phyloP scores from a whole-genome alignment of 352 stramenopile genomes.

The Phytophthora podocarpi region DNA sequence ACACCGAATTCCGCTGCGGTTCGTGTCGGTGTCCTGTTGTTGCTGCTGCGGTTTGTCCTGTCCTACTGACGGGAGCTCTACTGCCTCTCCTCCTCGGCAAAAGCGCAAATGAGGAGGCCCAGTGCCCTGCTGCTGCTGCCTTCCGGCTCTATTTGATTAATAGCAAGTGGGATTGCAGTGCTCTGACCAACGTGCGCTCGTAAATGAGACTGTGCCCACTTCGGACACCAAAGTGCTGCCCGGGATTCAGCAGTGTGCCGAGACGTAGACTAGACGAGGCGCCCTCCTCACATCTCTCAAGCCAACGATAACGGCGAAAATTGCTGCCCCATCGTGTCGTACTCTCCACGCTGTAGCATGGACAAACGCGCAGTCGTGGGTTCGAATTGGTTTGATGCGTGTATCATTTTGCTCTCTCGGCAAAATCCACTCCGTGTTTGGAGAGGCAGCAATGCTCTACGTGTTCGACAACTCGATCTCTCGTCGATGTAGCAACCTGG shows the following conservation, averaged over 20 bases:
- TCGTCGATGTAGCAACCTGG: background rate
- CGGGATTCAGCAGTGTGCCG: no score
- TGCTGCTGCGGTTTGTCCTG: slow-evolving; percentile 24
- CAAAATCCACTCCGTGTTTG: slow-evolving; percentile 30
- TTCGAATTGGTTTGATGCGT: slow-evolving; percentile 8
- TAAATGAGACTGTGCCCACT: background rate
- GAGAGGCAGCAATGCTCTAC: no score
- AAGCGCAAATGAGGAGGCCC: slow-evolving; percentile 31
- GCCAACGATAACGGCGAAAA: slow-evolving; percentile 24
- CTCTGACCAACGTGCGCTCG: background rate
- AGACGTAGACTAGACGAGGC: slow-evolving; percentile 14
- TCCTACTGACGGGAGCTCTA: slow-evolving; percentile 15
- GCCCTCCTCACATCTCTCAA: slow-evolving; percentile 17
- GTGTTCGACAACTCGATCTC: slow-evolving; percentile 4
- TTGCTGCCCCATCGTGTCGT: slow-evolving; percentile 22
- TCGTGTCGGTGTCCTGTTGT: background rate
- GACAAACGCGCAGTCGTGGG: slow-evolving; percentile 14
- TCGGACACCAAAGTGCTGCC: slow-evolving; percentile 4
- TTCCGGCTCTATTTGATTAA: slow-evolving; percentile 29
- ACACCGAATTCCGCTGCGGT: background rate
- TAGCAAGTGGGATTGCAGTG: slow-evolving; percentile 1
- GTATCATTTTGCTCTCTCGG: slow-evolving; percentile 10
- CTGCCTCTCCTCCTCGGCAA: slow-evolving; percentile 31
- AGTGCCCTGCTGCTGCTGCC: background rate
- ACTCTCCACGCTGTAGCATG: slow-evolving; percentile 18